These are phyloP conservation scores for Polytolypa hystricis DNA, from an alignment of 2,329 filamentous ascomycete genomes.

Conservation along the genomic window DNA sequence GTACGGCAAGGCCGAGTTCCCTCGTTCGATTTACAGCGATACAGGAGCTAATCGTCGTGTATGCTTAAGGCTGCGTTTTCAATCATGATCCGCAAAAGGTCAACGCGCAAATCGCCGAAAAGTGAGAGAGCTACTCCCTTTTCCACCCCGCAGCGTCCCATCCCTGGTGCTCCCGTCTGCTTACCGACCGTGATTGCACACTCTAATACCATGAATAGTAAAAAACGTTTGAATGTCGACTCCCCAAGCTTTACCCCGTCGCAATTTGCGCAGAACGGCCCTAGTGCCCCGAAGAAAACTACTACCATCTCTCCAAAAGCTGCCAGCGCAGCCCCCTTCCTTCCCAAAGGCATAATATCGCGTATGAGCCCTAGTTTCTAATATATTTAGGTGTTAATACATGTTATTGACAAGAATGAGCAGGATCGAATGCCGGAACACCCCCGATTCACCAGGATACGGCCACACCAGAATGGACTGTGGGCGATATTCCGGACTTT, in stretches of 20 bases:
- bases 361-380: constrained; percentile 19
- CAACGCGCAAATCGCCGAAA: constrained; percentile 32
- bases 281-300: constrained; percentile 47
- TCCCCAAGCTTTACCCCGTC: constrained; percentile 87
- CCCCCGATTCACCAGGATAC: constrained; percentile 30
- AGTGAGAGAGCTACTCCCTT: too few relatives aligned
- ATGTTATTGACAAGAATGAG: constrained; percentile 7
- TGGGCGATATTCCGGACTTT: constrained; percentile 37
- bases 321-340: constrained; percentile 63
- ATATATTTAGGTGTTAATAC: background rate
- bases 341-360: constrained; percentile 26
- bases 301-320: constrained; percentile 74
- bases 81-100: constrained; percentile 69
- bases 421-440: constrained; percentile 32
- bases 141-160: too few relatives aligned
- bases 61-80: constrained; percentile 59
- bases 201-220: constrained; percentile 21
- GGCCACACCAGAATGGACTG: constrained; percentile 33
- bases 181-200: background rate
- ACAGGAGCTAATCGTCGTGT: constrained; percentile 7
- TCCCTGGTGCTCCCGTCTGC: background rate
- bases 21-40: background rate
- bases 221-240: constrained; percentile 84
- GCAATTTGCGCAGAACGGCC: constrained; percentile 24
- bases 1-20: constrained; percentile 24